Base-by-base conservation (phyloP, 2,329 filamentous ascomycete species). In the Xylariaceae sp. region DNA sequence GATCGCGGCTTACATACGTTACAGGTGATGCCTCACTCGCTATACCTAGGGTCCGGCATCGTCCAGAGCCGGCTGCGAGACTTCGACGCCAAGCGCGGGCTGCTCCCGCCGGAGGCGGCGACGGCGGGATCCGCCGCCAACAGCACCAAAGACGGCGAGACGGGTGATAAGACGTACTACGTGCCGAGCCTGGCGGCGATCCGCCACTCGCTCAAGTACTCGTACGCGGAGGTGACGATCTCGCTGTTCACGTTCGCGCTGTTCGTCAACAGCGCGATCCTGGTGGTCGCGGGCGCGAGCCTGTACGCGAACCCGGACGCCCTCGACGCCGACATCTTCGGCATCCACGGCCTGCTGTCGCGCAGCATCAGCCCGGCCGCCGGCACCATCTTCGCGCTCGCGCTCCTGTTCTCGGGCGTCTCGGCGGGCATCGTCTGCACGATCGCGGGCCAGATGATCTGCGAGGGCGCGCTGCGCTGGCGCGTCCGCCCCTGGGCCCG, bases 381-480 rank as follows among this genome's bases (percentile, higher is more conserved):
- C 0, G 92, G 90, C 1, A 90, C 89, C 2, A 79, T 96, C n/a
- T 96, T 96, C 61, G 90, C 90, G 0, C 78, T 96, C 2, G 90
- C 91, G 0, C 77, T 96, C 1, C 81, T 96, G 0, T 82, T 96
- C 0, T 93, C 89, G 0, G 91, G 91, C 7, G 82, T 91, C 12
- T 90, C 87, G 0, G 91, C 91, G 0, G 91, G 91, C 5, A 90
- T 96, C 37, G 88, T 96, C 2, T 96, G 91, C 75, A 96, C 92
- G 1, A 95, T 96, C 64, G 84, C 91, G 0, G 91, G 91, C 0
- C 91, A 96, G 71, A 95, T 96, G 87, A 88, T 96, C 20, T 88
- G 86, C 60, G 91, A 96, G 71, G 91, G 91, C 6, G 90, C 91
- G 58, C 72, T 96, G 44, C 84, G 85, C 45, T 92, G 90, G 89